phyloP scores from a whole-genome alignment of 768 basidiomycete genomes.

The Suillus occidentalis region DNA sequence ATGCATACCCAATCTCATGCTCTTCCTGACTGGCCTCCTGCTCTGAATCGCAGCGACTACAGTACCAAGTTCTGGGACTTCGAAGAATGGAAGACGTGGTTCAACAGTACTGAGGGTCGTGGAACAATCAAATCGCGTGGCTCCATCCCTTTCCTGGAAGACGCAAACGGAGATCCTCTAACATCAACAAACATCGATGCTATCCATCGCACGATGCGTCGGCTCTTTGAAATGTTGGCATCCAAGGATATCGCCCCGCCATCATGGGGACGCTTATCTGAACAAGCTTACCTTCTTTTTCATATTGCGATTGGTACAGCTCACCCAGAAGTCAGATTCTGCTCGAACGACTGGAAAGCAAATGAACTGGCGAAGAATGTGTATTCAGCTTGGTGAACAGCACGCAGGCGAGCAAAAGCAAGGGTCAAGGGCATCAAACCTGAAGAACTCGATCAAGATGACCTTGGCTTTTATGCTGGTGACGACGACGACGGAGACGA shows the following conservation, averaged over 20 bases:
- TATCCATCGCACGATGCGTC: not conserved
- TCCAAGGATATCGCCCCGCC: not conserved
- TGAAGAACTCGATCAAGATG: not conserved
- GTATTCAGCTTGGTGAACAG: not conserved
- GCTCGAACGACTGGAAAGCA: not conserved
- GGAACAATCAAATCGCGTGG: not conserved
- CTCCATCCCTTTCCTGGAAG: not conserved
- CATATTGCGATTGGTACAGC: not conserved
- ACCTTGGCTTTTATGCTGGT: not conserved
- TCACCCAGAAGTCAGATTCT: not conserved
- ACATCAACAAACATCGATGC: not conserved
- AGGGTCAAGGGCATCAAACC: not conserved
- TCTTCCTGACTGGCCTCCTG: too few species aligned
- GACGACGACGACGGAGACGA: not conserved
- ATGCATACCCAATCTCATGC: too few species aligned
- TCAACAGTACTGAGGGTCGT: not conserved
- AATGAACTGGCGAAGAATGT: not conserved
- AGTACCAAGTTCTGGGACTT: too few species aligned
- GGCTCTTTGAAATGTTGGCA: not conserved
- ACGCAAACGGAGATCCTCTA: not conserved
- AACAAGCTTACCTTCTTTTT: not conserved
- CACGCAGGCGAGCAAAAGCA: not conserved
- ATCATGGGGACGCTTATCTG: not conserved
- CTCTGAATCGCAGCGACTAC: too few species aligned
- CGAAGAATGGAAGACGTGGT: too few species aligned